phyloP scores from a whole-genome alignment of 441 rosid genomes.

The Flueggea neowawraea region DNA sequence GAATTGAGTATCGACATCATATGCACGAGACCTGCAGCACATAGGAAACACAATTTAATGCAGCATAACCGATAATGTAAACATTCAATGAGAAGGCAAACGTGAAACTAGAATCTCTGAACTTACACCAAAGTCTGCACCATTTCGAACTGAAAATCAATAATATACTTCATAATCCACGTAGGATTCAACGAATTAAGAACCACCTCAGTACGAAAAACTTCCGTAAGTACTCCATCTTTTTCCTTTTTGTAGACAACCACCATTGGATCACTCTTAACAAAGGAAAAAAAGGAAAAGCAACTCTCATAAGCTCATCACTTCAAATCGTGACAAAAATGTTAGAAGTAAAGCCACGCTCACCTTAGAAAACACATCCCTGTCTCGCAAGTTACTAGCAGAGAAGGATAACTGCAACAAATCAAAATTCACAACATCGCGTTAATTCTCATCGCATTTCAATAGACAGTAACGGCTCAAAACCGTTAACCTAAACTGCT shows the following conservation, averaged over 20 bases:
- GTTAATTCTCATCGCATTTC: no score
- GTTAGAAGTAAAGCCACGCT: constrained; percentile 11
- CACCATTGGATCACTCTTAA: constrained; percentile 95
- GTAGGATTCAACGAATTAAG: constrained; percentile 77
- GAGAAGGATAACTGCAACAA: constrained; percentile 81
- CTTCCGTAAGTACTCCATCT: constrained; percentile 67
- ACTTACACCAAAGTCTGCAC: constrained; percentile 86
- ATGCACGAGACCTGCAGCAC: constrained; percentile 57
- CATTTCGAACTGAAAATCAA: constrained; percentile 65
- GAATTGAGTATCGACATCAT: constrained; percentile 82
- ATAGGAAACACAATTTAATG: constrained; percentile 11
- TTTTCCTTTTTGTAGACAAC: constrained; percentile 61
- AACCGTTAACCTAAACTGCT: no score
- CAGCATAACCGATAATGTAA: constrained; percentile 12
- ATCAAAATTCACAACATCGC: no score
- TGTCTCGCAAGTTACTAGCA: constrained; percentile 78
- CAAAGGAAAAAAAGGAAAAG: constrained; percentile 22
- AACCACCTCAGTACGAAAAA: constrained; percentile 78
- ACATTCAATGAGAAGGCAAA: background rate
- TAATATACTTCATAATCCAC: constrained; percentile 59
- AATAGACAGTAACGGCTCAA: no score
- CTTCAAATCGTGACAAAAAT: constrained; percentile 3
- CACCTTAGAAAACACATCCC: constrained; percentile 88
- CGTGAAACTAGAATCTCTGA: constrained; percentile 6
- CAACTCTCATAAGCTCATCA: no score